Base-by-base conservation (phyloP, 805 yeast genomes). In the Wickerhamomyces bisporus region DNA sequence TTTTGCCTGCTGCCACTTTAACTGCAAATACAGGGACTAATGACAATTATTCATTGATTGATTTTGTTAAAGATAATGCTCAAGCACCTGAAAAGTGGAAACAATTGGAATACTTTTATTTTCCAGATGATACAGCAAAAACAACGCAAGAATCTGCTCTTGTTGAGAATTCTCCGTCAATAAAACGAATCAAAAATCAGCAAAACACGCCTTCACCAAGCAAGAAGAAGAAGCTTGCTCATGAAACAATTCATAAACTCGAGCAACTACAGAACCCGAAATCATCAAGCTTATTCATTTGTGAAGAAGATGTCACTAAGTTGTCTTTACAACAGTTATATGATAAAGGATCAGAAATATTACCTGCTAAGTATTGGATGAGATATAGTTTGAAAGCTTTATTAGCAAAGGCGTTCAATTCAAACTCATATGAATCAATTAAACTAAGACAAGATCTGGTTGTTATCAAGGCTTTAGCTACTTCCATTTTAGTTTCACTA, bases 401-500 rank as follows among this genome's bases (percentile, higher is more conserved):
- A 6, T 66, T 75, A 23, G 86, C 88, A 1, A 87, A 86, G 58
- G 77, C 95, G 0, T 87, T 85, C 64, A 75, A 74, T 51, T 65
- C 71, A 14, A 70, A 68, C 31, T 63, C 81, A 2, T 64, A 61
- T 33, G 82, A 77, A 28, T 68, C 79, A 34, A 58, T 79, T 31
- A 60, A 65, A 27, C 53, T 80, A 39, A 71, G 96, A 44, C 70
- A 71, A 27, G 67, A 75, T 40, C 65, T 88, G 14, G 68, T 84
- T 6, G 69, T 75, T 17, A 65, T 79, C 34, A 85, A 86, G 55
- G 75, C 86, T 48, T 62, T 75, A 36, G 76, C 95, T 1, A 66
- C 83, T 32, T 84, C 85, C 0, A 76, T 80, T 45, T 67, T 79
- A 2, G 71, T 80, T 15, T 71, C 80, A 31, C 68, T 77, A 39